Base-by-base conservation (phyloP, 441 rosid species). In the Geranium incanum region DNA sequence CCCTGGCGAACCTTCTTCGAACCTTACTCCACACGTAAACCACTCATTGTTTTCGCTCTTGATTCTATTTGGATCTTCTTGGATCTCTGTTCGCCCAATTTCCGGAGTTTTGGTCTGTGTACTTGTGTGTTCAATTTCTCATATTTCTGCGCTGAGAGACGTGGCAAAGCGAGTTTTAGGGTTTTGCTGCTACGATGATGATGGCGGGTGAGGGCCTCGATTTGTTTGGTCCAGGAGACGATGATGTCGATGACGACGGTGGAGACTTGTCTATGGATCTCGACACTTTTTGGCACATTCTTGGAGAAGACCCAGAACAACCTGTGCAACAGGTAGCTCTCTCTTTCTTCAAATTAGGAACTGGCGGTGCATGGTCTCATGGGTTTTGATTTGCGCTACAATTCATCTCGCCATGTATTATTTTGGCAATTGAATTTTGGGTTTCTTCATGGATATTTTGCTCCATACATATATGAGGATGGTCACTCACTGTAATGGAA, bases 261-360 rank as follows among this genome's bases (percentile, higher is more conserved):
- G 88, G 83, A 1, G 82, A 76, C 37, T 69, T 89, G 72, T 12
- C 76, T 60, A 83, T 91, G 13, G 95, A 85, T 69, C 19, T 83
- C 62, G 92, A 83, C 0, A 68, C 73, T 16, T 36, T 91, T 1
- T 67, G 80, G 11, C 48, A 71, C 68, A 84, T 88, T 77, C 77
- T 88, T 1, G 86, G 57, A 43, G 75, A 82, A 39, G 87, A 81
- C 75, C 69, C 84, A 5, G 74, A 78, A 0, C 80, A 68, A 80
- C 82, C 79, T 52, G 72, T 76, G 65, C 23, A 57, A 4, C 83
- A 87, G 92, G 96, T 89, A 72, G 70, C n/a, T n/a, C 57, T 43
- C 33, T 39, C 63, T 62, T 23, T 66, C 36, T 64, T 68, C 67
- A 43, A 4, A 67, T 59, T 59, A 41, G 36, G 38, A 62, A 37